phyloP scores from a whole-genome alignment of 768 basidiomycete species.

The Psilocybe azurescens region DNA sequence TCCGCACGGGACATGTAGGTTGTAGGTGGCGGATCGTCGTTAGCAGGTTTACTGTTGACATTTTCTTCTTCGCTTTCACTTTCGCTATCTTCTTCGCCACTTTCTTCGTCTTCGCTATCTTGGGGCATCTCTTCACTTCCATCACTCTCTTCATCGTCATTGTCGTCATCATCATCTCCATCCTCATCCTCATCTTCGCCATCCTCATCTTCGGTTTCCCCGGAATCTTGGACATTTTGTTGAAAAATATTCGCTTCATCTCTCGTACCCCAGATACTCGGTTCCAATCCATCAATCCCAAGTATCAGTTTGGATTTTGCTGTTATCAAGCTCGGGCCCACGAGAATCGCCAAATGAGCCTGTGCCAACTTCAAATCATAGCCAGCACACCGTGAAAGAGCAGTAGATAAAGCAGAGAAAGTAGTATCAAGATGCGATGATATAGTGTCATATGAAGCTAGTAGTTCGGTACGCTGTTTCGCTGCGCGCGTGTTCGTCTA shows the following conservation, averaged over 20 bases:
- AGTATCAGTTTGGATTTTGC: conserved; percentile 67
- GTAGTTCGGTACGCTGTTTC: conserved; percentile 65
- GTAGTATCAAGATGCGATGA: conserved; percentile 78
- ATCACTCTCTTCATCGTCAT: conserved; percentile 16
- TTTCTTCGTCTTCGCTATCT: conserved; percentile 36
- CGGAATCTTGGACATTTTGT: conserved; percentile 27
- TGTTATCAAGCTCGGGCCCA: conserved; percentile 69
- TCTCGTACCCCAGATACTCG: conserved; percentile 43
- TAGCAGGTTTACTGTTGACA: not conserved
- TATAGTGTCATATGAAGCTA: conserved; percentile 72
- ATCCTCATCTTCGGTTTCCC: conserved; percentile 28
- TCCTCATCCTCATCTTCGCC: conserved; percentile 29
- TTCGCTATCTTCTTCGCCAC: conserved; percentile 14
- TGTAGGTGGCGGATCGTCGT: conserved; percentile 3
- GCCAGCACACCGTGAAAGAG: conserved; percentile 47
- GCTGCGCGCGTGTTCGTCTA: conserved; percentile 52
- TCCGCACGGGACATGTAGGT: conserved; percentile 31
- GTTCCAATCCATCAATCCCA: conserved; percentile 68
- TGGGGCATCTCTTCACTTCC: conserved; percentile 29
- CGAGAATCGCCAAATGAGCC: conserved; percentile 63
- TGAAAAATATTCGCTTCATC: conserved; percentile 31
- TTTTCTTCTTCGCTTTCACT: conserved; percentile 16
- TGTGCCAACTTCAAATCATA: conserved; percentile 25
- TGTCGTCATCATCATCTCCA: conserved; percentile 33
- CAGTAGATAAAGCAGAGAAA: conserved; percentile 73